phyloP scores from a whole-genome alignment of 495 filamentous ascomycete genomes.

The Sphaerosporella brunnea region DNA sequence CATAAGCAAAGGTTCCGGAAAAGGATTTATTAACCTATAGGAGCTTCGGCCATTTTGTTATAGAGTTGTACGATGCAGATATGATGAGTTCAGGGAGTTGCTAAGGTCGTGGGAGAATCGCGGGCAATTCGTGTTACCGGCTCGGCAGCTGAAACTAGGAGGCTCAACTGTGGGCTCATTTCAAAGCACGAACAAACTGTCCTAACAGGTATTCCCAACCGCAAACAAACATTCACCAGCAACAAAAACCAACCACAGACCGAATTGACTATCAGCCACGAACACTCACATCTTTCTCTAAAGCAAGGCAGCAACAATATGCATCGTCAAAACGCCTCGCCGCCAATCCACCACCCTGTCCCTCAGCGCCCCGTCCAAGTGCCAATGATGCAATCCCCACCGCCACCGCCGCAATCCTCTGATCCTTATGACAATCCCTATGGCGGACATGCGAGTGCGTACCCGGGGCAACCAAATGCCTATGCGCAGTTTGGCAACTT shows the following conservation, averaged over 20 bases:
- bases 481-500: slow-evolving; percentile 1
- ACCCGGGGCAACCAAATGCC: slow-evolving; percentile 5
- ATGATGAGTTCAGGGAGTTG: background rate
- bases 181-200: too few relatives aligned
- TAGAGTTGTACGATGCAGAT: slow-evolving; percentile 10
- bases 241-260: too few relatives aligned
- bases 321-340: too few relatives aligned
- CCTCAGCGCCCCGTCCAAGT: slow-evolving; percentile 98
- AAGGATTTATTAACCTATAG: slow-evolving; percentile 41
- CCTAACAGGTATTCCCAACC: too few relatives aligned
- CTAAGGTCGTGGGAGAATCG: too few relatives aligned
- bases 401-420: slow-evolving; percentile 50
- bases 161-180: too few relatives aligned
- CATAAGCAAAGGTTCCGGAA: slow-evolving; percentile 14
- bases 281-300: too few relatives aligned
- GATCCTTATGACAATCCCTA: slow-evolving; percentile 51
- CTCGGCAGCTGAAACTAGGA: too few relatives aligned
- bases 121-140: too few relatives aligned
- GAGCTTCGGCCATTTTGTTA: slow-evolving; percentile 47
- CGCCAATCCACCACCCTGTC: slow-evolving; percentile 92
- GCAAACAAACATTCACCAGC: too few relatives aligned
- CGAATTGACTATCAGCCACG: too few relatives aligned
- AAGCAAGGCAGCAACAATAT: too few relatives aligned
- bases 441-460: slow-evolving; percentile 62
- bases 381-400: slow-evolving; percentile 93